Conservation (phyloP, 345 rosid genomes). For the Draba incana region DNA sequence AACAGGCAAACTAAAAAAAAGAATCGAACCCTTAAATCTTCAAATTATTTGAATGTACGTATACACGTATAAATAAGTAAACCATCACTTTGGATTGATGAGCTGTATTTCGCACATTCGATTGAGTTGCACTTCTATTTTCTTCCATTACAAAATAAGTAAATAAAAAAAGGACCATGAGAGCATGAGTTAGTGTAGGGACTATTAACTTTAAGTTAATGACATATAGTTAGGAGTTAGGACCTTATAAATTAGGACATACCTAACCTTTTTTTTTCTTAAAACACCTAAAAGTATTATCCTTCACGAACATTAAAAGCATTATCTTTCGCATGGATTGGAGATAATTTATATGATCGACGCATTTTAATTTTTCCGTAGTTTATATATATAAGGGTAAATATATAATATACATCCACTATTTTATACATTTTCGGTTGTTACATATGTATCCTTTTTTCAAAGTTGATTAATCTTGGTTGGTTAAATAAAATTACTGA, state of each 20-base stretch:
- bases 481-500: too few relatives aligned
- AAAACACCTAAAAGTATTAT: slow-evolving; percentile 8
- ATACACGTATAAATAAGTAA: background rate
- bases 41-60: slow-evolving; percentile 4
- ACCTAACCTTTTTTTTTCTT: slow-evolving; percentile 30
- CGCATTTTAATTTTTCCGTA: background rate
- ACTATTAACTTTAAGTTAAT: slow-evolving; percentile 23
- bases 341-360: background rate
- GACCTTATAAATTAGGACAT: slow-evolving; percentile 25
- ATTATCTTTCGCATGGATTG: slow-evolving; percentile 13
- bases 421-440: background rate
- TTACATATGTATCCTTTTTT: background rate
- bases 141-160: slow-evolving; percentile 32
- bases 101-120: slow-evolving; percentile 12
- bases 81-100: background rate
- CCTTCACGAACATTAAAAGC: slow-evolving; percentile 10
- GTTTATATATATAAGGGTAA: background rate
- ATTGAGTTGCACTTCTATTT: background rate
- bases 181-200: slow-evolving; percentile 39
- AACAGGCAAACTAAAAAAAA: background rate
- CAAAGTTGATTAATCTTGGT: background rate
- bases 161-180: slow-evolving; percentile 20
- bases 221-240: slow-evolving; percentile 37
- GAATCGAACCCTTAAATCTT: background rate
- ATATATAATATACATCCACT: background rate